phyloP scores from a whole-genome alignment of 768 basidiomycete species.

The Boletus reticulatus region DNA sequence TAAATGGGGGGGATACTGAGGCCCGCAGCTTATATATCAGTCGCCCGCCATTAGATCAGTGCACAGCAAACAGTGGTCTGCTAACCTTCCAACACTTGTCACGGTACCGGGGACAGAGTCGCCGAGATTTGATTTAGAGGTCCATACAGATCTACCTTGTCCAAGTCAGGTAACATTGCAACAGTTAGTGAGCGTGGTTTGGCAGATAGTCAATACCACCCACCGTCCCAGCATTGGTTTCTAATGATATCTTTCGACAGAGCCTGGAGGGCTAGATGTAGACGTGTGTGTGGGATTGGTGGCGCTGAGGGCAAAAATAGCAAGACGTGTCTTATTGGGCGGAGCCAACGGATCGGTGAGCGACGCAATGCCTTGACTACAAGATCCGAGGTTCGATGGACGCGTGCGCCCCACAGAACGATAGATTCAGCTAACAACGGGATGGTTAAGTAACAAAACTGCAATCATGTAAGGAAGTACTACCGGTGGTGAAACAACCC shows the following conservation, averaged over 20 bases:
- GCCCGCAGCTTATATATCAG: constrained; percentile 20
- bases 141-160: neutral
- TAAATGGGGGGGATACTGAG: neutral
- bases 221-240: neutral
- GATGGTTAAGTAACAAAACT: neutral
- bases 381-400: constrained; percentile 1
- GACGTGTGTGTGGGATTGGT: constrained; percentile 7
- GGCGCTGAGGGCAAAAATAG: constrained; percentile 6
- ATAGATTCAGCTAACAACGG: neutral
- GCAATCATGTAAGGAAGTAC: neutral
- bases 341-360: neutral
- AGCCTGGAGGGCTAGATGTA: constrained; percentile 1
- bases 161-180: neutral
- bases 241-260: neutral
- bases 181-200: neutral
- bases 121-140: neutral
- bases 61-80: constrained; percentile 14
- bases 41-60: constrained; percentile 7
- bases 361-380: constrained; percentile 19
- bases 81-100: neutral
- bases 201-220: neutral
- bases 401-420: neutral
- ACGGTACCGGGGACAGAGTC: neutral
- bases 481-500: neutral
- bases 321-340: neutral